Conservation (phyloP, 345 rosid genomes). For the Murraya koenigii region DNA sequence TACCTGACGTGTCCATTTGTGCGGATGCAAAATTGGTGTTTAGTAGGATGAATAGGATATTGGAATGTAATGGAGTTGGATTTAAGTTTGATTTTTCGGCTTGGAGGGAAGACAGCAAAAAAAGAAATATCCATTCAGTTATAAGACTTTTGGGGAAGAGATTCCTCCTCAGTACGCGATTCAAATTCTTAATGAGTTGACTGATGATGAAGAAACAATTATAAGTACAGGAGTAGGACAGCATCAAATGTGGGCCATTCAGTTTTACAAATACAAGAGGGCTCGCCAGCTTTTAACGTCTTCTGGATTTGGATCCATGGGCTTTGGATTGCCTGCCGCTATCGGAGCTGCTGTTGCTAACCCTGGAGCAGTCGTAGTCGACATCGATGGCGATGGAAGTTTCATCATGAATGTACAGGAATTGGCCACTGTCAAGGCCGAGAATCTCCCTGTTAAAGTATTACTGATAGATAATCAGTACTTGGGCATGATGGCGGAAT, state of each 20-base stretch:
- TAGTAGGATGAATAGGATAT: constrained; percentile 57
- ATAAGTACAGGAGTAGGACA: constrained; percentile 91
- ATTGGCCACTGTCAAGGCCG: constrained; percentile 73
- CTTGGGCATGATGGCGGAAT: constrained; percentile 87
- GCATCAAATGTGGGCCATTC: constrained; percentile 99
- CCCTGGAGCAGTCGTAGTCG: constrained; percentile 72
- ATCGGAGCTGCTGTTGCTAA: constrained; percentile 92
- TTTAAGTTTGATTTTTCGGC: constrained; percentile 49
- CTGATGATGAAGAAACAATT: constrained; percentile 66
- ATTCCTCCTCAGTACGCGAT: constrained; percentile 90
- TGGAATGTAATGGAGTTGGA: constrained; percentile 46
- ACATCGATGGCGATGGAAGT: constrained; percentile 96
- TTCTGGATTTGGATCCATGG: constrained; percentile 90
- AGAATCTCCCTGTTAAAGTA: constrained; percentile 77
- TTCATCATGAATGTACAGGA: constrained; percentile 92
- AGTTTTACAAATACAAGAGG: constrained; percentile 73
- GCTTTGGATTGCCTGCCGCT: constrained; percentile 93
- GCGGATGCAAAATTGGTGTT: constrained; percentile 77
- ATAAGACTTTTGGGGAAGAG: constrained; percentile 73
- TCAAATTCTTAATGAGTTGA: constrained; percentile 78
- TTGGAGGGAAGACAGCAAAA: constrained; percentile 79
- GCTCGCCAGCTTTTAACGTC: constrained; percentile 88
- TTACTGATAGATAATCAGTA: constrained; percentile 81
- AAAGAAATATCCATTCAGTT: constrained; percentile 53
- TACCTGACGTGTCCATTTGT: constrained; percentile 77